phyloP scores from a whole-genome alignment of 306 rosid genomes.

The Purshia tridentata region DNA sequence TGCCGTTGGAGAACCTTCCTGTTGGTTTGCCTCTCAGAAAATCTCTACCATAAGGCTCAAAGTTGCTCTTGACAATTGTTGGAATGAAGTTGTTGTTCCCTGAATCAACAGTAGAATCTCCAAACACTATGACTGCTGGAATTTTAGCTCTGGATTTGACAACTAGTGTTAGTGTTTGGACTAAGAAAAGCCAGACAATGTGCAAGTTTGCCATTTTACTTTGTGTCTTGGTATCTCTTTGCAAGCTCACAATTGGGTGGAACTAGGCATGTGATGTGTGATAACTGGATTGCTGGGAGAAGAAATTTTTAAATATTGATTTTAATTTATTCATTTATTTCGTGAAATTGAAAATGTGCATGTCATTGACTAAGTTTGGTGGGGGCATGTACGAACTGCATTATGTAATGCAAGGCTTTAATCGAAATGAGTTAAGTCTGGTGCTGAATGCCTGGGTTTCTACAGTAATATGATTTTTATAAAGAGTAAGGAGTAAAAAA shows the following conservation, averaged over 20 bases:
- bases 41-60: conserved; percentile 62
- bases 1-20: conserved; percentile 61
- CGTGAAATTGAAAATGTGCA: background rate
- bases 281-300: background rate
- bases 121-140: conserved; percentile 55
- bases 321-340: background rate
- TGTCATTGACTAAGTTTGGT: conserved; percentile 6
- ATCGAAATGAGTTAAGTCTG: background rate
- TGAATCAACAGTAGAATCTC: conserved; percentile 70
- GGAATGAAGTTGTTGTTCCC: conserved; percentile 75
- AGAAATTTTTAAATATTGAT: background rate
- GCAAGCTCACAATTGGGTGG: background rate
- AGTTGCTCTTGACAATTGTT: conserved; percentile 57
- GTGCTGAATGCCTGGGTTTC: background rate
- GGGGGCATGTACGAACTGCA: background rate
- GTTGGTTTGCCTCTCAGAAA: conserved; percentile 46
- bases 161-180: conserved; percentile 15
- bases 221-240: background rate
- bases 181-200: conserved; percentile 18
- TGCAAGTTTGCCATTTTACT: conserved; percentile 29
- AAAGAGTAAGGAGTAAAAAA: background rate
- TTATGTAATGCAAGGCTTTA: conserved; percentile 8
- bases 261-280: background rate
- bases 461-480: background rate
- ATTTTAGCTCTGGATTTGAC: conserved; percentile 32